Conservation (phyloP, 257 asterid genomes). For the Datura wrightii region DNA sequence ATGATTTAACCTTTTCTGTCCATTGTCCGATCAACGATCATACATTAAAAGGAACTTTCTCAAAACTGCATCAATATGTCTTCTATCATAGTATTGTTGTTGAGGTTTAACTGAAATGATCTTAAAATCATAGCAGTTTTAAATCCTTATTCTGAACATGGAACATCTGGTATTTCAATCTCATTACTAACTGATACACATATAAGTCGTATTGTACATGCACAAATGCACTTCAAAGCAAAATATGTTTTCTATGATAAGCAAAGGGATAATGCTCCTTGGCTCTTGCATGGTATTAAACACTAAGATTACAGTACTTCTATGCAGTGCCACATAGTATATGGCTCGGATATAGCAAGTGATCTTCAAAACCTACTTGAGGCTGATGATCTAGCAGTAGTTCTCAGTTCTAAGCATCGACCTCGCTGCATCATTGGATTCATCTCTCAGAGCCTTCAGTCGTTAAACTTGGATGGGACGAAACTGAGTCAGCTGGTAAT, state of each 20-base stretch:
- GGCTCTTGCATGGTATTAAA: not conserved
- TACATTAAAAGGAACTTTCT: not conserved
- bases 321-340: conserved; percentile 82
- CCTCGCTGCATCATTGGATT: conserved; percentile 90
- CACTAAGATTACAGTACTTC: conserved; percentile 25
- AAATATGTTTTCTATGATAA: not conserved
- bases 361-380: conserved; percentile 76
- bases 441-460: conserved; percentile 84
- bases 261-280: not conserved
- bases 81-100: not conserved
- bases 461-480: conserved; percentile 70
- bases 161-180: not conserved
- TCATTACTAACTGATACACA: not conserved
- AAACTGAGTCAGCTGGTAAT: conserved; percentile 73
- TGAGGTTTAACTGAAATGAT: not conserved
- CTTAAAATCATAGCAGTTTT: not conserved
- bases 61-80: not conserved
- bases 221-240: not conserved
- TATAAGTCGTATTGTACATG: not conserved
- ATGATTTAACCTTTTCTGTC: not conserved
- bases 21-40: not conserved
- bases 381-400: conserved; percentile 72
- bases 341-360: conserved; percentile 67
- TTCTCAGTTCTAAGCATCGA: conserved; percentile 77
- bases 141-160: not conserved